A percentile compares a stretch with the other conserved stretches of the same genome.
Evolutionary conservation across 2,329 filamentous ascomycete genomes (phyloP).

Genomic region (Colletotrichum sp.): DNA sequence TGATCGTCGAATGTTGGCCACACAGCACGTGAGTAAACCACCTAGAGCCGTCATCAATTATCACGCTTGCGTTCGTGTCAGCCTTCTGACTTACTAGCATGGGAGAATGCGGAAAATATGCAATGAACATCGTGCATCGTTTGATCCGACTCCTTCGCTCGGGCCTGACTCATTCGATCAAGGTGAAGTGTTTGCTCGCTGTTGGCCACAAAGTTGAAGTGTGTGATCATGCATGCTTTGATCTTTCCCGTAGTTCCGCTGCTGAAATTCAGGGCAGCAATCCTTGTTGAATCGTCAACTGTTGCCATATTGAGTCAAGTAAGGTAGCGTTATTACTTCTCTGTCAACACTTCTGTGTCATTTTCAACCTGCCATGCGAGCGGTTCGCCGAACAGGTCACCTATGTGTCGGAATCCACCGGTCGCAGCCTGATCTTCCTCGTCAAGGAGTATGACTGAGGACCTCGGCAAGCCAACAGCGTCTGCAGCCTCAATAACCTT

Average conservation of each 20-base stretch:
- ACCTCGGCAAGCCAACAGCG: not conserved
- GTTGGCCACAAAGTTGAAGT: not conserved
- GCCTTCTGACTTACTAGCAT: not conserved
- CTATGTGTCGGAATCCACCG: not conserved
- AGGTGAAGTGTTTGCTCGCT: not conserved
- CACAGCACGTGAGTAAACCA: not conserved
- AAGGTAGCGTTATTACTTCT: not conserved
- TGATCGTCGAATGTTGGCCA: not conserved
- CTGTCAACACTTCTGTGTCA: not conserved
- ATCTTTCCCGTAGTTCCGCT: not conserved
- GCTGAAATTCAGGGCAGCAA: not conserved
- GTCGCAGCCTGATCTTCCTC: not conserved
- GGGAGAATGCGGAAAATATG: not conserved
- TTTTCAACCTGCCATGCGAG: not conserved
- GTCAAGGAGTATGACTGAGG: not conserved
- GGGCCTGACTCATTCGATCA: not conserved
- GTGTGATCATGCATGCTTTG: not conserved
- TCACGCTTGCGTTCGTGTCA: not conserved
- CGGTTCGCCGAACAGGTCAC: not conserved
- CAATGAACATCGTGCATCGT: not conserved
- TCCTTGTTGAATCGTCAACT: not conserved
- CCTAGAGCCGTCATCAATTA: not conserved
- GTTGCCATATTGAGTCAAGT: accelerated
- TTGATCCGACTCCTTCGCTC: not conserved
- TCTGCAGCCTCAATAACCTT: not conserved